phyloP scores from a whole-genome alignment of 345 rosid genomes.

The Sapria himalayana region DNA sequence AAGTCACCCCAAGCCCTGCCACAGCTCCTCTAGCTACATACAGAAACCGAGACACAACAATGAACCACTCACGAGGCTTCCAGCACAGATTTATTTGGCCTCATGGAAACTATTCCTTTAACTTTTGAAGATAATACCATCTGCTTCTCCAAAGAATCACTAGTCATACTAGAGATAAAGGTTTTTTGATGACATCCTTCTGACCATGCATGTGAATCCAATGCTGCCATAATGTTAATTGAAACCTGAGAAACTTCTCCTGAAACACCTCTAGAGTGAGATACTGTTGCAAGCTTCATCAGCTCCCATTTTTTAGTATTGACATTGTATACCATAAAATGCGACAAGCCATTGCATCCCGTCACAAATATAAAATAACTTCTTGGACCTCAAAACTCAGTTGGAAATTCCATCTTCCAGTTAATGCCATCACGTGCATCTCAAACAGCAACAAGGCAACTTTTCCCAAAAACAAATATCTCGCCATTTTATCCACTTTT shows the following conservation, averaged over 20 bases:
- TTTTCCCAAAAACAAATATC: conserved; percentile 41
- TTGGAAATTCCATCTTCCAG: conserved; percentile 68
- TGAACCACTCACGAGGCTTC: too few relatives aligned
- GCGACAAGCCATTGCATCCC: conserved; percentile 45
- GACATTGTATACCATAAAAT: conserved; percentile 40
- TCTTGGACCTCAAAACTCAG: conserved; percentile 61
- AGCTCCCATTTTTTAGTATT: conserved; percentile 53
- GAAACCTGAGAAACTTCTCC: conserved; percentile 47
- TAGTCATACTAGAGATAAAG: conserved; percentile 30
- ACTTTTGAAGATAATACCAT: conserved; percentile 36
- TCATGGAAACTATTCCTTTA: conserved; percentile 36
- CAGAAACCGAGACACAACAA: too few relatives aligned
- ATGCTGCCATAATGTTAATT: conserved; percentile 33
- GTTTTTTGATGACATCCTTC: conserved; percentile 34
- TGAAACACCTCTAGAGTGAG: conserved; percentile 51
- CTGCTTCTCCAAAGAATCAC: conserved; percentile 27
- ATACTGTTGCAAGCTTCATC: conserved; percentile 31
- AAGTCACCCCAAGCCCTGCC: too few relatives aligned
- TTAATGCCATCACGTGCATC: conserved; percentile 62
- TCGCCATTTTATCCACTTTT: conserved; percentile 46
- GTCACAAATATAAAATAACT: conserved; percentile 28
- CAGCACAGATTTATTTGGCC: conserved; percentile 16
- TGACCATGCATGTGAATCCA: conserved; percentile 44
- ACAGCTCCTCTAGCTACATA: too few relatives aligned
- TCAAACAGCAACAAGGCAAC: conserved; percentile 72